A percentile compares a stretch with the other conserved stretches of the same genome.
Evolutionary conservation across 768 basidiomycete genomes (phyloP).

Genomic region (Solioccasus polychromus): DNA sequence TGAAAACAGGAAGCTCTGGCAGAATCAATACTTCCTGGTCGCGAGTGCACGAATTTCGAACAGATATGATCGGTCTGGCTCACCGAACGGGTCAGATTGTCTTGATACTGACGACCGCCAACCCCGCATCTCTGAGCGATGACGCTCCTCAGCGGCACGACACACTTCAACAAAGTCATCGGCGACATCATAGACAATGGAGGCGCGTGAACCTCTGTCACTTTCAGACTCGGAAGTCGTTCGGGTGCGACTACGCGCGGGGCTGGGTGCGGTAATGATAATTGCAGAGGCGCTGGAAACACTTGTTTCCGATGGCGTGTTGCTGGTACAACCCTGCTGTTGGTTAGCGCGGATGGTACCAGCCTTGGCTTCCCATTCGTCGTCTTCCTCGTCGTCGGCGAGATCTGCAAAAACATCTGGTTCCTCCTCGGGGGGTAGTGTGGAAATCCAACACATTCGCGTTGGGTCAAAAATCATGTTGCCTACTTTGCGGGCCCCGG

Average conservation of each 20-base stretch:
- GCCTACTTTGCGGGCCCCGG: slow-evolving; percentile 87
- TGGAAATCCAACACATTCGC: slow-evolving; percentile 94
- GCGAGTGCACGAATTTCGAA: slow-evolving; percentile 84
- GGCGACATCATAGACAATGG: slow-evolving; percentile 75
- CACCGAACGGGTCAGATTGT: slow-evolving; percentile 24
- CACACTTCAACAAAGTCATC: slow-evolving; percentile 72
- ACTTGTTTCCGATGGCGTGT: slow-evolving; percentile 28
- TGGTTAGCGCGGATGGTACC: slow-evolving; percentile 75
- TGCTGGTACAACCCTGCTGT: slow-evolving; percentile 35
- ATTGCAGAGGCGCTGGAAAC: slow-evolving; percentile 24
- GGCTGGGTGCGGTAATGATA: slow-evolving; percentile 49
- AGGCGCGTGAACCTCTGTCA: slow-evolving; percentile 71
- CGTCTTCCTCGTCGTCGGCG: slow-evolving; percentile 84
- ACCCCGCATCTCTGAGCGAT: slow-evolving; percentile 79
- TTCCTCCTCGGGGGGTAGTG: slow-evolving; percentile 82
- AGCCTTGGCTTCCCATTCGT: slow-evolving; percentile 67
- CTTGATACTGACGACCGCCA: slow-evolving; percentile 47
- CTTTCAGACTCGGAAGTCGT: slow-evolving; percentile 75
- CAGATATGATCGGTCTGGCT: slow-evolving; percentile 61
- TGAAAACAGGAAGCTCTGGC: slow-evolving; percentile 1
- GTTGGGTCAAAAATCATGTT: slow-evolving; percentile 97
- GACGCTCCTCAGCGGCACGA: slow-evolving; percentile 75
- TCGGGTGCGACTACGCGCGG: slow-evolving; percentile 59
- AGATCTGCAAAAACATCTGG: slow-evolving; percentile 94
- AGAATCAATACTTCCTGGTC: slow-evolving; percentile 72